phyloP scores from a whole-genome alignment of 2,329 filamentous ascomycete species.

The Cladosporium sp. region DNA sequence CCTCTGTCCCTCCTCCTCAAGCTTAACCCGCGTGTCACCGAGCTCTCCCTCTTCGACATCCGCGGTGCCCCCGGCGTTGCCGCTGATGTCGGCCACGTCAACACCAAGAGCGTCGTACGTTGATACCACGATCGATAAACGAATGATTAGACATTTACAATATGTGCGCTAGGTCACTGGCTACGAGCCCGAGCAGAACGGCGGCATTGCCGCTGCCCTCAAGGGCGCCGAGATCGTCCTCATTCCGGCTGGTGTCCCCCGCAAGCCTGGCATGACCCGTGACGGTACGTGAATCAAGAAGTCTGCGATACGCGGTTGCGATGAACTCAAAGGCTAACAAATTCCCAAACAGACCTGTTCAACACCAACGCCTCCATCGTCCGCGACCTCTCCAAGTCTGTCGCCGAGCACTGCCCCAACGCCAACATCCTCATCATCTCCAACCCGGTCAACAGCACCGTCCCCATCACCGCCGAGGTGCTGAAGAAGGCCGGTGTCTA shows the following conservation, averaged over 20 bases:
- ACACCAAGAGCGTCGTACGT: constrained; percentile 78
- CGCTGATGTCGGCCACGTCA: constrained; percentile 97
- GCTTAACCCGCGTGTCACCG: constrained; percentile 90
- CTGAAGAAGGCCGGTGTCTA: constrained; percentile 95
- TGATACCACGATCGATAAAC: not conserved
- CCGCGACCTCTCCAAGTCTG: constrained; percentile 93
- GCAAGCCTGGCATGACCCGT: constrained; percentile 99
- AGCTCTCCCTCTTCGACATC: constrained; percentile 98
- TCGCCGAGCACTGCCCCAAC: constrained; percentile 78
- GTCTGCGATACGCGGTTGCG: not conserved
- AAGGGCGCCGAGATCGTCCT: constrained; percentile 89
- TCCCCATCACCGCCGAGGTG: constrained; percentile 94
- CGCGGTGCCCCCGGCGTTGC: constrained; percentile 92
- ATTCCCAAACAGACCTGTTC: constrained; percentile 68
- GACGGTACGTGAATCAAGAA: constrained; percentile 53
- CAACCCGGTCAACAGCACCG: constrained; percentile 99
- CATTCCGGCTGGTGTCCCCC: constrained; percentile 96
- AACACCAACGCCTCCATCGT: constrained; percentile 99
- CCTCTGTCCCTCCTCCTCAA: constrained; percentile 96
- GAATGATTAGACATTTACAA: not conserved
- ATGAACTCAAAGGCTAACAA: not conserved
- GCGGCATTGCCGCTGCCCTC: constrained; percentile 71
- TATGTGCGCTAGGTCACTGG: constrained; percentile 60
- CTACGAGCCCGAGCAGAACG: constrained; percentile 65
- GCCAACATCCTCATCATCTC: constrained; percentile 96